Evolutionary conservation across 2,329 filamentous ascomycete genomes (phyloP), one percentile per base, ranked within the genome.

Genomic region (Phaeosphaeriaceae sp.): DNA sequence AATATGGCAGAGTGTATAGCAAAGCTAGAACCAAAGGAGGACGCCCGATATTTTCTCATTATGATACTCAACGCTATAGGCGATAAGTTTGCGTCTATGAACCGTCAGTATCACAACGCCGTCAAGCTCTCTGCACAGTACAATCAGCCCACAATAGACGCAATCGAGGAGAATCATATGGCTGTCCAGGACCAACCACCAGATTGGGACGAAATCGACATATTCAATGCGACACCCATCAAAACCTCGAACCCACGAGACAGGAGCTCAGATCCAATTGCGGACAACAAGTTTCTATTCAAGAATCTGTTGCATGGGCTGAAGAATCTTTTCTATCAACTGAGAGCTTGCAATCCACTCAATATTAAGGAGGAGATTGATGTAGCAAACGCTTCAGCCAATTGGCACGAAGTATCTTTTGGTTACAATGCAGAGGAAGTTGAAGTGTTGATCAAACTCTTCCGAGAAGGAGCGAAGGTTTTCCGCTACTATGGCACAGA

Each of bases 1-100:
- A 99, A 99, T 71, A 95, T 99, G 91, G 94, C 93, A 0, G 95
- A 99, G 66, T 96, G 91, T 71, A 99, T 99, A 67, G 90, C 92
- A 1, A 96, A 93, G 72, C 83, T 99, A 62, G 88, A 89, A 16
- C 90, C 96, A 70, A 99, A 97, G 76, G 86, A 88, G 35, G 93
- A 99, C 71, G 94, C 94, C 18, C 87, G 95, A 5, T 92, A 97
- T 71, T 96, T 96, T 71, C 78, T 99, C 53, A 91, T 99, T 67
- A 94, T 96, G 86, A 97, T 99, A 36, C 78, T 99, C 48, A 95
- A 97, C 73, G 94, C 95, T 8, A 97, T 99, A 61, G 94, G 90
- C 40, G 94, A 99, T 69, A 99, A 99, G 70, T 97, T 99, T 69
- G 92, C 92, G 1, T 87, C 92, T 2, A 99, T 99, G 94, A 99